These are phyloP conservation scores for Papiliotrema nemorosa DNA, from an alignment of 1,284 basidiomycete species.

Conservation along the genomic window DNA sequence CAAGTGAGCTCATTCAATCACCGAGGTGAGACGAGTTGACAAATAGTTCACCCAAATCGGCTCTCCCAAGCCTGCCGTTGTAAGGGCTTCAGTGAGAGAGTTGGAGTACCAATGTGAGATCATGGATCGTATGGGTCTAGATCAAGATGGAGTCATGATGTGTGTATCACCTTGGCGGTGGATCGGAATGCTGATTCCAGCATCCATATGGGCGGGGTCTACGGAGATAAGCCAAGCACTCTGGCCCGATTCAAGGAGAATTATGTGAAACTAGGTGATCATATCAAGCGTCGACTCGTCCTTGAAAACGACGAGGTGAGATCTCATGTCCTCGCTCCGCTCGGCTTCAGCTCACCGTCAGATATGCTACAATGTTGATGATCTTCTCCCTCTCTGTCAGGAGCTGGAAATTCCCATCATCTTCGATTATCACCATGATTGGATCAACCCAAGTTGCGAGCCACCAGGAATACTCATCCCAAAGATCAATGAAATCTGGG, in stretches of 20 bases:
- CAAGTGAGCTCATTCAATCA: constrained; percentile 4
- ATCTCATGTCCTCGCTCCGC: background rate
- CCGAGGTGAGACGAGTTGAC: background rate
- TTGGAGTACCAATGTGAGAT: constrained; percentile 80
- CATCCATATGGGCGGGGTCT: constrained; percentile 62
- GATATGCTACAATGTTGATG: constrained; percentile 84
- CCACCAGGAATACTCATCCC: constrained; percentile 47
- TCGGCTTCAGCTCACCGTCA: constrained; percentile 34
- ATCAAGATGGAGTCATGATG: constrained; percentile 46
- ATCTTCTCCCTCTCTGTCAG: constrained; percentile 75
- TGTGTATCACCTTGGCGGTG: constrained; percentile 8
- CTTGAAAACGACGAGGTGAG: constrained; percentile 85
- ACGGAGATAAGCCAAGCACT: constrained; percentile 70
- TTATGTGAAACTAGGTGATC: constrained; percentile 60
- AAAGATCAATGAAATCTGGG: constrained; percentile 71
- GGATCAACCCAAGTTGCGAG: constrained; percentile 53
- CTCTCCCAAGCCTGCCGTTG: constrained; percentile 67
- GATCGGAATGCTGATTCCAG: constrained; percentile 11
- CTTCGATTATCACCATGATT: constrained; percentile 63
- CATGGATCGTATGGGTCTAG: constrained; percentile 70
- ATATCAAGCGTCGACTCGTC: constrained; percentile 69
- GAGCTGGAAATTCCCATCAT: constrained; percentile 70
- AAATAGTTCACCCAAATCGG: constrained; percentile 72
- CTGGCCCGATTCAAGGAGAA: constrained; percentile 69
- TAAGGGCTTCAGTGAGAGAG: constrained; percentile 71